phyloP scores from a whole-genome alignment of 768 basidiomycete species.

The Myochromella boudieri region DNA sequence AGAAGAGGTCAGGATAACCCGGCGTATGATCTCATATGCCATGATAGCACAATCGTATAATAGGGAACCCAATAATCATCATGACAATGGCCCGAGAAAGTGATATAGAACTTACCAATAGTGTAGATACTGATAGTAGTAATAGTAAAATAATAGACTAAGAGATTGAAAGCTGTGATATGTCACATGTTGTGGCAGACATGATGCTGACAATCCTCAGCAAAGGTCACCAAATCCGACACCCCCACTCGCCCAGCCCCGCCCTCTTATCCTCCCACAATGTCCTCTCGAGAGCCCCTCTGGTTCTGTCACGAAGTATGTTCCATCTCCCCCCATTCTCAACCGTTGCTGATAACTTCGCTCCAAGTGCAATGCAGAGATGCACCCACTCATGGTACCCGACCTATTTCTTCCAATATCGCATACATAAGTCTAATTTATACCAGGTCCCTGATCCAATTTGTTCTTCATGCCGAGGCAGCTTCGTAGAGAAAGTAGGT shows the following conservation, averaged over 20 bases:
- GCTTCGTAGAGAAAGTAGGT: slow-evolving; percentile 80
- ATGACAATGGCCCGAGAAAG: slow-evolving; percentile 6
- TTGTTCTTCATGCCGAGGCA: slow-evolving; percentile 78
- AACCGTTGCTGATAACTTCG: background rate
- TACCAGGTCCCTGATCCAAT: slow-evolving; percentile 74
- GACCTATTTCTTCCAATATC: background rate
- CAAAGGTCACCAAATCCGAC: too few relatives aligned
- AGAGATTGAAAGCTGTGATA: too few relatives aligned
- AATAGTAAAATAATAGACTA: too few relatives aligned
- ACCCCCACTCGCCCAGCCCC: too few relatives aligned
- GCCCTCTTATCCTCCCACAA: slow-evolving; percentile 24
- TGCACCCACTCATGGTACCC: slow-evolving; percentile 82
- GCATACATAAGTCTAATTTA: slow-evolving; percentile 11
- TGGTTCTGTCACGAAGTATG: slow-evolving; percentile 80
- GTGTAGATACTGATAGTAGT: too few relatives aligned
- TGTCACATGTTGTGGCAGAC: too few relatives aligned
- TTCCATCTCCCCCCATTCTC: slow-evolving; percentile 8
- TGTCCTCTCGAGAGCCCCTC: slow-evolving; percentile 72
- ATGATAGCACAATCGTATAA: slow-evolving; percentile 45
- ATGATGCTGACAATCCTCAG: too few relatives aligned
- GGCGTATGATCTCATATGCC: slow-evolving; percentile 40
- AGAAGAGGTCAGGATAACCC: slow-evolving; percentile 44
- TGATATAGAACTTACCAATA: slow-evolving; percentile 24
- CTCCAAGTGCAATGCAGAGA: slow-evolving; percentile 82
- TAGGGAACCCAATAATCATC: slow-evolving; percentile 64